A percentile compares a stretch with the other conserved stretches of the same genome.
Evolutionary conservation across 139 green algal species (phyloP).

Genomic region (Asterochloris sp.): DNA sequence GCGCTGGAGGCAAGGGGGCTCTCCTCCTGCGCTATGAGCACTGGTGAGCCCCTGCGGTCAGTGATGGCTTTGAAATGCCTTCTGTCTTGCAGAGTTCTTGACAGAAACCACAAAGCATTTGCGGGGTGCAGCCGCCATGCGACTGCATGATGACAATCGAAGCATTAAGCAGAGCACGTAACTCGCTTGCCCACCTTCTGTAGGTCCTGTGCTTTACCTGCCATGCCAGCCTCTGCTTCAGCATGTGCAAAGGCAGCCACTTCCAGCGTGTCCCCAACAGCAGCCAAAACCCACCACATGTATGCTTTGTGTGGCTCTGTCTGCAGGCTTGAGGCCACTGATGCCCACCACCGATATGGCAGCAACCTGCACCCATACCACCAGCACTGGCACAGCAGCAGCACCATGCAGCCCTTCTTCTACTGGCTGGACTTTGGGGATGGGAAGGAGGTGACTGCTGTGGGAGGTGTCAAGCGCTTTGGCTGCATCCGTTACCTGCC

Average conservation of each 20-base stretch:
- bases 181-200: neutral
- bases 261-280: no score
- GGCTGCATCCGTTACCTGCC: no score
- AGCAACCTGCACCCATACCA: constrained; percentile 58
- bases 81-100: neutral
- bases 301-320: neutral
- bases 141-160: neutral
- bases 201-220: neutral
- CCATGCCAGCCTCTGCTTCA: neutral
- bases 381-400: constrained; percentile 32
- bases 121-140: neutral
- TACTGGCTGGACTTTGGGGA: constrained; percentile 51
- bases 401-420: constrained; percentile 23
- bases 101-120: neutral
- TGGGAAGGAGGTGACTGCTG: constrained; percentile 18
- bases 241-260: no score
- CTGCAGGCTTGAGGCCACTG: constrained; percentile 64
- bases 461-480: no score
- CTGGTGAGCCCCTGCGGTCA: neutral
- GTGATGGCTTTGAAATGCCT: neutral
- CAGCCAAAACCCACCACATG: no score
- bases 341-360: constrained; percentile 62
- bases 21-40: constrained; percentile 20
- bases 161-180: neutral
- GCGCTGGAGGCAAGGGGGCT: neutral